Conservation (phyloP, 768 basidiomycete species). For the Russula sp. region DNA sequence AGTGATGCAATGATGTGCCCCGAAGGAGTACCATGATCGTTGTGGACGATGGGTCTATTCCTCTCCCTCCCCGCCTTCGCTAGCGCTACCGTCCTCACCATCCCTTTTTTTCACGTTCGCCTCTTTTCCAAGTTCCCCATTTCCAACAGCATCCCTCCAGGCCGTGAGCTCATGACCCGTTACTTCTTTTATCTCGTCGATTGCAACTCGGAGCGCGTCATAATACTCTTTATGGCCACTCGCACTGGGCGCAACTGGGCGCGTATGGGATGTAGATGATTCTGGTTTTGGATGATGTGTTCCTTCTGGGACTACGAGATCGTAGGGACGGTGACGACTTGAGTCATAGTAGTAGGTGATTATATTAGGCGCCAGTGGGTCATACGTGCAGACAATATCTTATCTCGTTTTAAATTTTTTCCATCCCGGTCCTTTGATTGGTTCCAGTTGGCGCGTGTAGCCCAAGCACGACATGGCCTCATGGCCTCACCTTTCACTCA, state of each 20-base stretch:
- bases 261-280: conserved; percentile 33
- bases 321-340: conserved; percentile 44
- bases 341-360: not conserved
- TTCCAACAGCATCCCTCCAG: conserved; percentile 74
- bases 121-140: conserved; percentile 60
- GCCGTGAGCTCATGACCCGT: conserved; percentile 67
- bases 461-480: too few relatives aligned
- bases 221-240: conserved; percentile 47
- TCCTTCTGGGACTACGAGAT: conserved; percentile 44
- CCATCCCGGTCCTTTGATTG: too few relatives aligned
- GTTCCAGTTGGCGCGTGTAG: too few relatives aligned
- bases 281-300: conserved; percentile 27
- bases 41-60: not conserved
- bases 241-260: conserved; percentile 31
- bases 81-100: conserved; percentile 47
- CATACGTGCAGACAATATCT: too few relatives aligned
- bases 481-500: too few relatives aligned
- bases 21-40: too few relatives aligned
- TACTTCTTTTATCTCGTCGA: conserved; percentile 51
- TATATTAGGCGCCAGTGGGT: too few relatives aligned
- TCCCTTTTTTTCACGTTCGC: conserved; percentile 44
- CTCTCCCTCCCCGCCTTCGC: conserved; percentile 39
- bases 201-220: conserved; percentile 44
- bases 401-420: too few relatives aligned
- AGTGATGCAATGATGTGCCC: not conserved